These are phyloP conservation scores for Aegilops speltoides DNA, from an alignment of 176 grass and related monocot genomes.

Conservation along the genomic window DNA sequence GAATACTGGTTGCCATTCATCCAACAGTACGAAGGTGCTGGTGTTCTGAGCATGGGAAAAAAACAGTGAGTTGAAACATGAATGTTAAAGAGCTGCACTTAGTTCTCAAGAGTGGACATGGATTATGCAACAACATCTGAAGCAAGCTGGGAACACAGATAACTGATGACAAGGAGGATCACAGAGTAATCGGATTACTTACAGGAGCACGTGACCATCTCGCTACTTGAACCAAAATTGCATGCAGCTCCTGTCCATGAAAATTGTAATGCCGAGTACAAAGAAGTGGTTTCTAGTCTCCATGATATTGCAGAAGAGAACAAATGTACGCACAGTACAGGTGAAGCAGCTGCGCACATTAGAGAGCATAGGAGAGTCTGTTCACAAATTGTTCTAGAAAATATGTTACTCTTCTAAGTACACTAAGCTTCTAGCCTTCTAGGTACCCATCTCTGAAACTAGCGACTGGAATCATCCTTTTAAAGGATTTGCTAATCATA, in stretches of 20 bases:
- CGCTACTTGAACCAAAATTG: conserved; percentile 24
- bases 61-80: neutral
- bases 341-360: neutral
- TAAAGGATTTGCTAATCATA: neutral
- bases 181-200: neutral
- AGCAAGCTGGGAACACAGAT: neutral
- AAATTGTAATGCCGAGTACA: conserved; percentile 2
- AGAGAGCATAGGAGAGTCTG: conserved; percentile 5
- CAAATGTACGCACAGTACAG: neutral
- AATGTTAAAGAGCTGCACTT: neutral
- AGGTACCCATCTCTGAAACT: neutral
- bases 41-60: neutral
- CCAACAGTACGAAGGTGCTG: neutral
- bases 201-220: conserved; percentile 22
- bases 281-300: conserved; percentile 35
- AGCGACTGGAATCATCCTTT: neutral
- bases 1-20: too few species aligned
- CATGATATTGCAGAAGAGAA: conserved; percentile 1
- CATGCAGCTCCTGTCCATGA: neutral
- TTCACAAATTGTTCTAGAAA: conserved; percentile 22
- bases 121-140: neutral
- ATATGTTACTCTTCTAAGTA: conserved; percentile 19
- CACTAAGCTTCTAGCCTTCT: too few species aligned
- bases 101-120: neutral
- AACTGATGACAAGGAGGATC: neutral